Conservation (phyloP, 805 yeast genomes). For the Metschnikowia orientalis region DNA sequence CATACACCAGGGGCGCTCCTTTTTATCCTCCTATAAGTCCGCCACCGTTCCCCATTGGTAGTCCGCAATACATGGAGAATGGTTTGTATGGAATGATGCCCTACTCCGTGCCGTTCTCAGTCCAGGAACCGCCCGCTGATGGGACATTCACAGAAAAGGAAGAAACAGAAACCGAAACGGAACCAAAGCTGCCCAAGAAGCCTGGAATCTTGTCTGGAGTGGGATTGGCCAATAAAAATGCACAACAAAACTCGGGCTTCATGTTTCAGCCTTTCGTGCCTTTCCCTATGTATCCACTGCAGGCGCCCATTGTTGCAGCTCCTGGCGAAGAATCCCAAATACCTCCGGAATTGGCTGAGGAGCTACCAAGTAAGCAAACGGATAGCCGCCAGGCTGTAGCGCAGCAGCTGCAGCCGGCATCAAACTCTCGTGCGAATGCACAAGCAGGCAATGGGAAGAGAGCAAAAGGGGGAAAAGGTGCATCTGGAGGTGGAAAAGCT, state of each 20-base stretch:
- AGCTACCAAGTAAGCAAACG: not conserved
- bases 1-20: slow-evolving; percentile 30
- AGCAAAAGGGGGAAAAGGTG: slow-evolving; percentile 11
- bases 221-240: slow-evolving; percentile 33
- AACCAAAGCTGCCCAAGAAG: slow-evolving; percentile 11
- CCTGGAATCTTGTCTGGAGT: slow-evolving; percentile 23
- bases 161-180: slow-evolving; percentile 6
- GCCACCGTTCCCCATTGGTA: slow-evolving; percentile 38
- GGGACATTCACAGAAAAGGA: slow-evolving; percentile 7
- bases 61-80: slow-evolving; percentile 36
- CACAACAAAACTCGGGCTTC: slow-evolving; percentile 23
- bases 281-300: slow-evolving; percentile 34
- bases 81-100: slow-evolving; percentile 30
- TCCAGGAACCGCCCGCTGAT: slow-evolving; percentile 10
- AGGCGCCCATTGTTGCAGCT: slow-evolving; percentile 9
- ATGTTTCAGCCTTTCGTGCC: slow-evolving; percentile 51
- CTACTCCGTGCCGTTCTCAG: slow-evolving; percentile 16
- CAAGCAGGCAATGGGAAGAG: slow-evolving; percentile 10
- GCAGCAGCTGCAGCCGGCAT: not conserved
- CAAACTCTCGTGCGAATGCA: slow-evolving; percentile 5
- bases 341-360: slow-evolving; percentile 1
- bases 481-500: slow-evolving; percentile 20
- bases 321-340: slow-evolving; percentile 9
- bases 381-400: not conserved
- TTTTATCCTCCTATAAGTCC: slow-evolving; percentile 33